phyloP scores from a whole-genome alignment of 2,329 filamentous ascomycete genomes.

The Huntiella bhutanensis region DNA sequence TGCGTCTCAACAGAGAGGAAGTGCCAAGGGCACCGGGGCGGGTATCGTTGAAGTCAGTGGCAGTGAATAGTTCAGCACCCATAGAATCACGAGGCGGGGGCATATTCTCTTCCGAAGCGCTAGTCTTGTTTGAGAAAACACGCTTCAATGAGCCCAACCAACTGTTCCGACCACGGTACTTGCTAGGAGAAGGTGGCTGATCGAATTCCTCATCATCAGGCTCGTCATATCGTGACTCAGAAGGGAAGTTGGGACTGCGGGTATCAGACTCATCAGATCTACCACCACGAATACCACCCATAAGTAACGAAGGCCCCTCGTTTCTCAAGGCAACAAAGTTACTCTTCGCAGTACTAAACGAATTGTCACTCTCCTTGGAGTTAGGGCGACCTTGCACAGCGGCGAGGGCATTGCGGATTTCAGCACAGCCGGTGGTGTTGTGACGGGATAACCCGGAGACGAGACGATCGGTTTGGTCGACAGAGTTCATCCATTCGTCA shows the following conservation, averaged over 20 bases:
- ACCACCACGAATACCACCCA: constrained; percentile 15
- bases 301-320: constrained; percentile 31
- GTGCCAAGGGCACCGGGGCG: constrained; percentile 14
- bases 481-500: constrained; percentile 37
- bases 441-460: constrained; percentile 25
- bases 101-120: constrained; percentile 14
- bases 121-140: constrained; percentile 33
- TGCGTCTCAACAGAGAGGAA: constrained; percentile 28
- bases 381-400: constrained; percentile 19
- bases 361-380: constrained; percentile 22
- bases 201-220: constrained; percentile 18
- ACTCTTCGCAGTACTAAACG: constrained; percentile 34
- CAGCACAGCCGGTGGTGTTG: constrained; percentile 5
- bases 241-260: constrained; percentile 13
- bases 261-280: not conserved
- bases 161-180: constrained; percentile 34
- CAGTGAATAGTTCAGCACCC: not conserved
- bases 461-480: constrained; percentile 34
- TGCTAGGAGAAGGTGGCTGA: constrained; percentile 35
- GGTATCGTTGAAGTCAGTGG: constrained; percentile 24
- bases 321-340: constrained; percentile 33
- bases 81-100: constrained; percentile 16
- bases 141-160: constrained; percentile 52
- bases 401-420: constrained; percentile 11
- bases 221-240: constrained; percentile 16